Evolutionary conservation across 768 basidiomycete genomes (phyloP).

Genomic region (Russula compacta): DNA sequence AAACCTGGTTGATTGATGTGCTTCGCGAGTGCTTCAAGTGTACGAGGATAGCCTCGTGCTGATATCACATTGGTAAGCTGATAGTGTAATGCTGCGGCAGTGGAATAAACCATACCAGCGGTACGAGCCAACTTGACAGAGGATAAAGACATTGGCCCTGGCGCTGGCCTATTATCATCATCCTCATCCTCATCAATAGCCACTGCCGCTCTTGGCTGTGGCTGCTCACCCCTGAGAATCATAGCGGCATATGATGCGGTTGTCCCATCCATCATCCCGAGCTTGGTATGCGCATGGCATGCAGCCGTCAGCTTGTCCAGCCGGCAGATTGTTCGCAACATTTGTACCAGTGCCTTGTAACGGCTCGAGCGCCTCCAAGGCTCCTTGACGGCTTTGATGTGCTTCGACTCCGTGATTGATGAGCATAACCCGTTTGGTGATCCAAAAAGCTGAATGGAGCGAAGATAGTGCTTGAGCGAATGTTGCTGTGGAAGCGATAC

Average conservation of each 20-base stretch:
- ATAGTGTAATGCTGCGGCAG: too few relatives aligned
- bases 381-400: slow-evolving; percentile 12
- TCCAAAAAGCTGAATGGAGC: too few relatives aligned
- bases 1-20: not conserved
- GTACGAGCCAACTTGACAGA: not conserved
- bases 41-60: too few relatives aligned
- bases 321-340: too few relatives aligned
- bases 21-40: not conserved
- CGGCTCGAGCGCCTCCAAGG: slow-evolving; percentile 20
- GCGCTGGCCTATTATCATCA: not conserved
- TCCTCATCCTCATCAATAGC: not conserved
- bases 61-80: too few relatives aligned
- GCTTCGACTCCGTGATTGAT: slow-evolving; percentile 19
- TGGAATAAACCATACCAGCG: not conserved
- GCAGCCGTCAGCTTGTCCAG: slow-evolving; percentile 3
- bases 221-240: not conserved
- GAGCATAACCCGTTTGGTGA: slow-evolving; percentile 19
- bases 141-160: too few relatives aligned
- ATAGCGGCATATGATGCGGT: not conserved
- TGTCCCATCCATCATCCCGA: slow-evolving; percentile 2
- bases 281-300: not conserved
- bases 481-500: slow-evolving; percentile 20
- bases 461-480: not conserved
- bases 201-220: not conserved
- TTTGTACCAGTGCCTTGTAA: slow-evolving; percentile 18